Conservation (phyloP, 2,329 filamentous ascomycete genomes). For the Trichoderma simmonsii region DNA sequence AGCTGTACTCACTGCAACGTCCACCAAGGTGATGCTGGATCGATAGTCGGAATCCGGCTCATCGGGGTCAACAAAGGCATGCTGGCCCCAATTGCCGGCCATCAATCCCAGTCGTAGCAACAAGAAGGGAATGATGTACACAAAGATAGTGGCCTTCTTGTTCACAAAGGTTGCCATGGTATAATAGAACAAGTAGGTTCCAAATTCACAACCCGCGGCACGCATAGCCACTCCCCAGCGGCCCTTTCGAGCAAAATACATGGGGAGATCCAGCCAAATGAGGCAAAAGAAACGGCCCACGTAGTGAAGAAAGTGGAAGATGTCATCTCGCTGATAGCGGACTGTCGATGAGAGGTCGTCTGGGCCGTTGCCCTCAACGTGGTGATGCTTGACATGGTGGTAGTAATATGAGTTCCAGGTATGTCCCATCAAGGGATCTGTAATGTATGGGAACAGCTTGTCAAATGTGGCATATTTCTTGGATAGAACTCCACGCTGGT, state of each 20-base stretch:
- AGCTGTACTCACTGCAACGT: constrained; percentile 64
- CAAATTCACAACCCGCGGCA: constrained; percentile 59
- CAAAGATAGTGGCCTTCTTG: constrained; percentile 57
- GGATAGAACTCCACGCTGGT: constrained; percentile 66
- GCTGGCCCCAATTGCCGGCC: constrained; percentile 83
- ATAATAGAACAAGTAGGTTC: constrained; percentile 52
- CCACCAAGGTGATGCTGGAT: constrained; percentile 75
- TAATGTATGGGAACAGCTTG: constrained; percentile 65
- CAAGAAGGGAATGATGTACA: constrained; percentile 63
- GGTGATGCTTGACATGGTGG: constrained; percentile 83
- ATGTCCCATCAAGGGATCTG: constrained; percentile 75
- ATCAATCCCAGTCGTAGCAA: constrained; percentile 69
- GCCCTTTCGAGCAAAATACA: constrained; percentile 68
- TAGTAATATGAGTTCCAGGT: constrained; percentile 85
- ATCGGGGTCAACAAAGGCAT: constrained; percentile 72
- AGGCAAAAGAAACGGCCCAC: constrained; percentile 70
- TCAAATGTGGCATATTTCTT: constrained; percentile 58
- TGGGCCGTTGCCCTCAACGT: constrained; percentile 77
- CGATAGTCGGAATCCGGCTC: constrained; percentile 76
- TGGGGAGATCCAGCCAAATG: constrained; percentile 70
- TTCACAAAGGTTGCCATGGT: constrained; percentile 48
- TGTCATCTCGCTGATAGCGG: constrained; percentile 68
- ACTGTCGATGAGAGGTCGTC: constrained; percentile 74
- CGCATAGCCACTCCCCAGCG: constrained; percentile 53
- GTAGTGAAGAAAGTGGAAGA: constrained; percentile 66